Conservation (phyloP, 1,284 basidiomycete species). For the Sanghuangporus sanghuang region DNA sequence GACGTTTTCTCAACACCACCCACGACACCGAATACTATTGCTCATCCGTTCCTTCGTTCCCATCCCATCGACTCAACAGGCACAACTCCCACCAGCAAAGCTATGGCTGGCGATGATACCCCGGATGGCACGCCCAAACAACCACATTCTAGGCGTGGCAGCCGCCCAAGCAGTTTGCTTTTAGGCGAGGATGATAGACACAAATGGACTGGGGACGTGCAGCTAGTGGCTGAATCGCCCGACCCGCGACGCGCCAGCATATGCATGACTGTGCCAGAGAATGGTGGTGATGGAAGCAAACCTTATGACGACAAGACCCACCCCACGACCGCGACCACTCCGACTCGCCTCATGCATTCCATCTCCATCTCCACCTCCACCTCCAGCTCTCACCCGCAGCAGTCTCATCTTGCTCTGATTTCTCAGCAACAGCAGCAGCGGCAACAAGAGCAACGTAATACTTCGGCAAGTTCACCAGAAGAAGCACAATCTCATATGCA, state of each 20-base stretch:
- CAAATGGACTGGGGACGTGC: slow-evolving; percentile 44
- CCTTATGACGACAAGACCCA: neutral
- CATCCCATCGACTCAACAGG: slow-evolving; percentile 27
- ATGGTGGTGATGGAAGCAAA: slow-evolving; percentile 21
- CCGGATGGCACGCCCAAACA: slow-evolving; percentile 26
- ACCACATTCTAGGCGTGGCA: slow-evolving; percentile 43
- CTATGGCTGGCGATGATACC: neutral
- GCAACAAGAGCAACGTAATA: neutral
- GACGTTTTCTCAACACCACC: slow-evolving; percentile 64
- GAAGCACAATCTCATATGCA: neutral
- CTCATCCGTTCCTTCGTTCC: slow-evolving; percentile 22
- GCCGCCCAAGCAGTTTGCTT: slow-evolving; percentile 44
- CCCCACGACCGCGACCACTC: neutral
- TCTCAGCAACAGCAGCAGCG: neutral
- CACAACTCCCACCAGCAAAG: neutral
- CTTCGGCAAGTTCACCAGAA: neutral
- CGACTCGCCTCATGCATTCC: neutral
- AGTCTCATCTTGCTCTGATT: neutral
- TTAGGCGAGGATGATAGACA: slow-evolving; percentile 34
- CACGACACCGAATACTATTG: slow-evolving; percentile 36
- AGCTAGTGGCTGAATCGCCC: slow-evolving; percentile 40
- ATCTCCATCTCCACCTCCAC: too few relatives aligned
- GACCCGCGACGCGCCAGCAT: slow-evolving; percentile 19
- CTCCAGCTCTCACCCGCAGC: neutral
- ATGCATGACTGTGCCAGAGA: neutral